Evolutionary conservation across 306 rosid genomes (phyloP), one percentile per base, ranked within the genome.

Genomic region (Begonia peltatifolia): DNA sequence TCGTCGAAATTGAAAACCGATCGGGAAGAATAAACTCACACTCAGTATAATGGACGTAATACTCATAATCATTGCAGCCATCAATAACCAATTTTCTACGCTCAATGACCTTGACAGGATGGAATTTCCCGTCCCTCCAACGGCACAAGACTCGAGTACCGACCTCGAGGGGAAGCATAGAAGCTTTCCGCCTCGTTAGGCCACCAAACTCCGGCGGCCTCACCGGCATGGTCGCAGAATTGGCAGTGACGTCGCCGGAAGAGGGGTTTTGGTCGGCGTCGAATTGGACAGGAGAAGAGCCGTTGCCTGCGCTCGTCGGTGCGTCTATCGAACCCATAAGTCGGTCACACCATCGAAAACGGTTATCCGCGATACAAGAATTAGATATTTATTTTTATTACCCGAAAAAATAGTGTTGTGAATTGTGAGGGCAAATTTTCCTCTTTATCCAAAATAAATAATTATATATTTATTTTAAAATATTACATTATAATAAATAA

Each of bases 81-180:
- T 11, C 42, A 9, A 47, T 12, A 1, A 42, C 66, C 14, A 79
- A 66, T 63, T 74, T 81, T 43, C 99, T 86, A 30, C 99, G 94
- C 49, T 92, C 99, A 54, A 92, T 92, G 54, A 92, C 99, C 69
- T 92, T 92, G 46, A 87, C 99, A 4, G 94, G 93, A 25, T 92
- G 99, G 66, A 50, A 83, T 68, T 92, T 92, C 9, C 55, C 62
- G 68, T 92, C 96, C 68, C 99, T 83, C 99, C 99, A 92, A 4
- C 99, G 96, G 72, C 99, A 92, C 89, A 92, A 57, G 58, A 92
- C 99, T 53, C 88, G 84, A 43, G 99, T 86, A 4, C 96, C 96
- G 5, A 92, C 99, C 69, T 92, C 99, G 12, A 92, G 61, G 3
- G 96, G 94, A 23, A 87, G 87, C 52, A 83, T 68, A 44, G 71